Base-by-base conservation (phyloP, 78 protist genomes). In the Isochrysis galbana region DNA sequence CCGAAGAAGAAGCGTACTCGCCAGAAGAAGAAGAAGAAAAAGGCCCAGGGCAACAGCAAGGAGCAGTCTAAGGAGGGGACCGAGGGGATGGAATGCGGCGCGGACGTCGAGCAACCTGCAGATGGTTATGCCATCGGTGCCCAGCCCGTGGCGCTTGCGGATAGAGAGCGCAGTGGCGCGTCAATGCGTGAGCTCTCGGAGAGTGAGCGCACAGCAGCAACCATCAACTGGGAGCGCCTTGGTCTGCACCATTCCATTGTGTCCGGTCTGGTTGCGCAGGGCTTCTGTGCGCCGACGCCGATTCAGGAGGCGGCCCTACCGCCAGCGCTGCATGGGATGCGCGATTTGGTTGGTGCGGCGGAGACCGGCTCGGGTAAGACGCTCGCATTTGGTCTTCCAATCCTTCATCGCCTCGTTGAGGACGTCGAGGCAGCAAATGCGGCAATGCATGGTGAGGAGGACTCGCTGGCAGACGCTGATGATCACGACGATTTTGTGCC, bases 361-460 rank as follows among this genome's bases (percentile, higher is more conserved):
- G 93, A 94, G 83, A 55, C 80, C 11, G 91, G 98, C 70, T 95
- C 97, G 3, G 98, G 98, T 41, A 97, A 97, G 91, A 97, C 98
- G 26, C 93, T 97, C 23, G 97, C 97, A n/a, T 97, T 97, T 80
- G 96, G 95, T 38, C 88, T 97, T 26, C 98, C 98, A 89, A 92
- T 94, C 38, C n/a, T 93, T 32, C 87, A 87, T 5, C 84, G 41
- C 17, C 10, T 93, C 22, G 36, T 89, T 23, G 47, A 51, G 54
- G 47, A 1, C 72, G 32, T 2, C 39, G 77, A 4, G 39, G 77
- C 77, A n/a, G 77, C 4, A 11, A 67, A 23, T 23, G 4, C 39
- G 77, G 54, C 32, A 39, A 55, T 55, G 2, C 25, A 22, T n/a
- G n/a, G n/a, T n/a, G n/a, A n/a, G n/a, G n/a, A n/a, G n/a, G n/a